Percentiles rank a stretch among this genome's conserved stretches.
Evolutionary conservation across 768 basidiomycete species (phyloP).

Genomic region (Lactarius akahatsu): DNA sequence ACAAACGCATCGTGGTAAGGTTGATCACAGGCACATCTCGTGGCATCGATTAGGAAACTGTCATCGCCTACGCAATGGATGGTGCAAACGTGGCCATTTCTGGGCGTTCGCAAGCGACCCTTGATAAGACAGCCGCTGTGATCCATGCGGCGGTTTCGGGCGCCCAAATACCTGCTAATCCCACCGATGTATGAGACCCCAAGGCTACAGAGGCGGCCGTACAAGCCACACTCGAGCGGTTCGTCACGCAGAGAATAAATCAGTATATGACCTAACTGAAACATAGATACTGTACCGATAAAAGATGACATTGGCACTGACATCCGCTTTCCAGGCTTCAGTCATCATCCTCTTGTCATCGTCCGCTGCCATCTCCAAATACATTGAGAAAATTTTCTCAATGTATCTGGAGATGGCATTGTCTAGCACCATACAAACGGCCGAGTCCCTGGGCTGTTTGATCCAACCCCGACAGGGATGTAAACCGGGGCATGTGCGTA

Average conservation of each 20-base stretch:
- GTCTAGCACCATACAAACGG: neutral
- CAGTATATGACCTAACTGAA: no score
- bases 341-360: no score
- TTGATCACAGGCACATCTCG: constrained; percentile 27
- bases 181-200: no score
- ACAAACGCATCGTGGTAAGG: constrained; percentile 22
- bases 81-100: constrained; percentile 23
- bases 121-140: constrained; percentile 25
- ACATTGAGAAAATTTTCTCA: no score
- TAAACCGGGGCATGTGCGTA: neutral
- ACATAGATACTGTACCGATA: no score
- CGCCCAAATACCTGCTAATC: neutral
- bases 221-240: no score
- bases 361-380: no score
- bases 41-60: constrained; percentile 25
- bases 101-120: constrained; percentile 12
- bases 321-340: no score
- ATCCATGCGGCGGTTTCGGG: neutral
- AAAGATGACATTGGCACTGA: no score
- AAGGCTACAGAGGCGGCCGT: no score
- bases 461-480: neutral
- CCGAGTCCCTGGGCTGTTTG: neutral
- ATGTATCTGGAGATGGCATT: no score
- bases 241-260: no score
- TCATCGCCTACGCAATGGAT: constrained; percentile 17